phyloP scores from a whole-genome alignment of 108 stramenopile species.

The Thalassiosira profunda region DNA sequence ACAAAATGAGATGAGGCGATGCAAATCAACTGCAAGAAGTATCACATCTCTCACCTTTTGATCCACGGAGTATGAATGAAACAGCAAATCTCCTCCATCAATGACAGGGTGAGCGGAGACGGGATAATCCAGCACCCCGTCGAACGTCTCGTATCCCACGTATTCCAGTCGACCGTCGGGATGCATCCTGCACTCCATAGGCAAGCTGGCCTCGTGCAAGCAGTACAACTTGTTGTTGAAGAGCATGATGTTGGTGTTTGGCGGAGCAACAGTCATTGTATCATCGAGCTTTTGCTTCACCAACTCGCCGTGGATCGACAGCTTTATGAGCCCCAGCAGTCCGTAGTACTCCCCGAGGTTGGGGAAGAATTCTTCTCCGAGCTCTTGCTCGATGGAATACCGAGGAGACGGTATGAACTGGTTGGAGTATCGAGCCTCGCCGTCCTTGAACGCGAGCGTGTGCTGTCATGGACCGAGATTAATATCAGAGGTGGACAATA shows the following conservation, averaged over 20 bases:
- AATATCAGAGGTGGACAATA: too few relatives aligned
- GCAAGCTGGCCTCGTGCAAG: constrained; percentile 44
- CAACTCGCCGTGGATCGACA: constrained; percentile 20
- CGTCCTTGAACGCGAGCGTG: constrained; percentile 38
- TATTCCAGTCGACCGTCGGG: constrained; percentile 45
- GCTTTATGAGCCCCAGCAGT: constrained; percentile 42
- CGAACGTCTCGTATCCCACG: constrained; percentile 40
- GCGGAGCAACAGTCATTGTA: constrained; percentile 27
- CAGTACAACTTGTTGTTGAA: constrained; percentile 51
- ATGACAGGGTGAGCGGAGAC: constrained; percentile 45
- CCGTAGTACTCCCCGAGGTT: constrained; percentile 45
- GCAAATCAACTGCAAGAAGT: too few relatives aligned
- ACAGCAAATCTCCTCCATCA: constrained; percentile 40
- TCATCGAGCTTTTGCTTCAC: constrained; percentile 43
- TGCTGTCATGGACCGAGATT: constrained; percentile 15
- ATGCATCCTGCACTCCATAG: constrained; percentile 43
- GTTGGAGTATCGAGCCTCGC: constrained; percentile 49
- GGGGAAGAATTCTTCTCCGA: constrained; percentile 46
- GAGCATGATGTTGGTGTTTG: constrained; percentile 43
- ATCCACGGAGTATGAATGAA: constrained; percentile 49
- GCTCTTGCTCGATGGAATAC: constrained; percentile 45
- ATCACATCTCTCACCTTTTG: constrained; percentile 24
- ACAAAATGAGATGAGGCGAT: too few relatives aligned
- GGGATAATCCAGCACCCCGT: constrained; percentile 45
- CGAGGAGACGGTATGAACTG: constrained; percentile 50